phyloP scores from a whole-genome alignment of 495 filamentous ascomycete genomes.

The Aspergillus sparsus region DNA sequence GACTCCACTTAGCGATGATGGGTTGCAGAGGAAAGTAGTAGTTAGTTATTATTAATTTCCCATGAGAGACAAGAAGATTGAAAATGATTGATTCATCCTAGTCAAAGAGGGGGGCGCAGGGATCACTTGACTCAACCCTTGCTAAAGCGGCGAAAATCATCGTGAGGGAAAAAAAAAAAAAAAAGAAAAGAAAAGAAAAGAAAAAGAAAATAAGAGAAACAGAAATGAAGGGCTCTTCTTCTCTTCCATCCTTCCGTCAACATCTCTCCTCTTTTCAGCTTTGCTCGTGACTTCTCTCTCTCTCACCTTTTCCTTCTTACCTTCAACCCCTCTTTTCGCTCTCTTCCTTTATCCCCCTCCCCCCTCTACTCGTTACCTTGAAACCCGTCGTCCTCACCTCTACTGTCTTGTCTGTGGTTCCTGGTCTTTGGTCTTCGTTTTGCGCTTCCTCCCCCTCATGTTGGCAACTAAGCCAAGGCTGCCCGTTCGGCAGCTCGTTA shows the following conservation, averaged over 20 bases:
- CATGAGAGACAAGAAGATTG: conserved; percentile 3
- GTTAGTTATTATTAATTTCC: too few species aligned
- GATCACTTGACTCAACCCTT: conserved; percentile 20
- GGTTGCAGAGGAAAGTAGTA: too few species aligned
- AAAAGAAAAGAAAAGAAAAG: too few species aligned
- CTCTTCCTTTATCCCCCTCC: conserved; percentile 9
- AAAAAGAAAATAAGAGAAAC: too few species aligned
- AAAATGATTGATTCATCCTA: background rate
- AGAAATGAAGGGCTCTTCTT: background rate
- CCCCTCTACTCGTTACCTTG: conserved; percentile 4
- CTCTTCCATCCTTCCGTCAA: background rate
- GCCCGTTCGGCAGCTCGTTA: conserved; percentile 55
- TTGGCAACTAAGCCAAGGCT: conserved; percentile 40
- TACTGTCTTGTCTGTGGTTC: background rate
- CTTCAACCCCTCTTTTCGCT: background rate
- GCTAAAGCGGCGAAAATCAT: conserved; percentile 7
- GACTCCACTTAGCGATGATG: too few species aligned
- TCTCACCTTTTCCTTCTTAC: conserved; percentile 3
- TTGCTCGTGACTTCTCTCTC: conserved; percentile 1
- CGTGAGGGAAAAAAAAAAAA: background rate
- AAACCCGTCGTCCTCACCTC: background rate
- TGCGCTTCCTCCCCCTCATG: conserved; percentile 12
- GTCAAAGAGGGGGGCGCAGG: background rate
- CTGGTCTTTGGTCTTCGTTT: background rate
- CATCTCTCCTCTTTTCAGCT: conserved; percentile 9